Evolutionary conservation across 2,329 filamentous ascomycete genomes (phyloP).

Genomic region (Rugonectria rugulosa): DNA sequence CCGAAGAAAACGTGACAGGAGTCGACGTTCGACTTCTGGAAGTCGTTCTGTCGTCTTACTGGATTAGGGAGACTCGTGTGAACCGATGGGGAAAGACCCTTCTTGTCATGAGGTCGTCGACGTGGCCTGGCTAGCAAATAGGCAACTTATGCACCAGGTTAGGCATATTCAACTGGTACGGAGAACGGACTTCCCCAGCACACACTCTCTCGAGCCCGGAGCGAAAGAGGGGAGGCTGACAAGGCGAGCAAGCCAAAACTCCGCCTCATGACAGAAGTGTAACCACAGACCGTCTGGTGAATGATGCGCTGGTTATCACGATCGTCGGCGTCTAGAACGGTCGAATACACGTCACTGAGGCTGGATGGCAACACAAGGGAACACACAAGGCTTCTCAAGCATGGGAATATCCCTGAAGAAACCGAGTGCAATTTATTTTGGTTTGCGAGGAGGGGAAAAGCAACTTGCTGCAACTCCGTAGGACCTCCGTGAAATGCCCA

Average conservation of each 20-base stretch:
- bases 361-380: slow-evolving; percentile 16
- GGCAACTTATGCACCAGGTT: slow-evolving; percentile 9
- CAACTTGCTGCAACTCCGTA: too few relatives aligned
- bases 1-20: not conserved
- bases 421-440: too few relatives aligned
- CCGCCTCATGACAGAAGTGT: slow-evolving; percentile 19
- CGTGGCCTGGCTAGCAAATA: slow-evolving; percentile 14
- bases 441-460: not conserved
- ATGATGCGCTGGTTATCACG: slow-evolving; percentile 28
- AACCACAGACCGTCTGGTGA: slow-evolving; percentile 12
- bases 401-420: slow-evolving; percentile 1
- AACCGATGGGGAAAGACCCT: not conserved
- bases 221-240: slow-evolving; percentile 6
- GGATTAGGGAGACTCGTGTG: slow-evolving; percentile 13
- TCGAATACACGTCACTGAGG: slow-evolving; percentile 36
- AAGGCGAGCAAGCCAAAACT: slow-evolving; percentile 4
- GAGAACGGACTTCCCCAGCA: not conserved
- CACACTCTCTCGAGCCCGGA: not conserved
- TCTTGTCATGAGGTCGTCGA: slow-evolving; percentile 19
- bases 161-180: slow-evolving; percentile 1
- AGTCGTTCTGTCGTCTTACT: slow-evolving; percentile 24
- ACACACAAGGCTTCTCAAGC: slow-evolving; percentile 13
- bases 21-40: slow-evolving; percentile 9
- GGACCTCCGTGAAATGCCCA: not conserved
- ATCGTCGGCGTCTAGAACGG: slow-evolving; percentile 38